Base-by-base conservation (phyloP, 75 land plant genomes). In the Selaginella moellendorffii region DNA sequence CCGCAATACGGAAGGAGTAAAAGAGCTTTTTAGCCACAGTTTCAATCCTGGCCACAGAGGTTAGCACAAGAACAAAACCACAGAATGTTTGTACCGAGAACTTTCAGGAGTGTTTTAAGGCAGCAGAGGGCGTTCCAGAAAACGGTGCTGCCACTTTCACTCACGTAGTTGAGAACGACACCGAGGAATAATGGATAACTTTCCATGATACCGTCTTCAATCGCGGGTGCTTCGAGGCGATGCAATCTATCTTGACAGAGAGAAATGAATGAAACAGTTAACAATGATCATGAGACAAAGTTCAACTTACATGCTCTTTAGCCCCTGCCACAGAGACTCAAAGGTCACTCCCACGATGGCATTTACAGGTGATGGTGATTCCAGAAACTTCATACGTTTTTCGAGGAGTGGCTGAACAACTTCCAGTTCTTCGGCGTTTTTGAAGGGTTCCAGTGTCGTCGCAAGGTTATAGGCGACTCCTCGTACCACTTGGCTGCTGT, bases 191-290 rank as follows among this genome's bases (percentile, higher is more conserved):
- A 66, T 26, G 98, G 96, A 74, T 93, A 79, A 24, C 80, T 81
- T 65, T 93, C 98, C 53, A 93, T 54, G 65, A 93, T 72, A 25
- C 90, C 98, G 65, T 87, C 95, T 77, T 88, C 95, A 70, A 88
- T 79, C 24, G 90, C 90, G n/a, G 83, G 61, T 58, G 90, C 71
- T 21, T 83, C 83, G 31, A 93, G 71, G 69, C 83, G 79, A 17
- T 81, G 85, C 66, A 93, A 75, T 70, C 97, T 92, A 67, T 62
- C 71, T 61, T 67, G 21, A 66, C 28, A 46, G 53, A n/a, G 14
- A 5, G 46, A 5, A 5, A 36, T 36, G 14, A 36, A 14, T 36
- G 10, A 36, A 36, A 36, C 5, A 5, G 10, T 36, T 36, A 5
- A 5, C 46, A 36, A n/a, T 36, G 14, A 5, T 5, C 46, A 36